Conservation (phyloP, 2,329 filamentous ascomycete genomes). For the Epichloe scottii region DNA sequence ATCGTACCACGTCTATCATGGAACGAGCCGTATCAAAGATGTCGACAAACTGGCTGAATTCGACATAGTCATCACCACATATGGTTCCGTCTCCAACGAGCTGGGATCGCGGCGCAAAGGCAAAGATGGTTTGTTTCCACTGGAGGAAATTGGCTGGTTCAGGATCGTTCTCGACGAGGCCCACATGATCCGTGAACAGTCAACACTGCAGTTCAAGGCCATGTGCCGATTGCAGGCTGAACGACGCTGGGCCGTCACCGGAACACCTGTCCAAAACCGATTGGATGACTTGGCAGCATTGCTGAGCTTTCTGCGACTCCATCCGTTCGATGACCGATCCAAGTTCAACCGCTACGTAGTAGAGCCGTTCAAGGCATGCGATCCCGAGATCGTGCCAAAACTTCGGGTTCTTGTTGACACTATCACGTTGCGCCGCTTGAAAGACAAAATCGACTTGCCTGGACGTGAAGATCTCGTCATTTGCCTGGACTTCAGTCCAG, state of each 20-base stretch:
- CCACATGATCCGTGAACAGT: conserved; percentile 82
- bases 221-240: conserved; percentile 69
- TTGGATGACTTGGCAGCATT: conserved; percentile 81
- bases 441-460: conserved; percentile 80
- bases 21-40: conserved; percentile 60
- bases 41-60: conserved; percentile 54
- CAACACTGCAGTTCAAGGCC: conserved; percentile 70
- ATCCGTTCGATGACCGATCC: conserved; percentile 68
- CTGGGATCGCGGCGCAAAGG: conserved; percentile 49
- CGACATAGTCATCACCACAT: conserved; percentile 86
- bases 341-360: conserved; percentile 73
- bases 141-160: conserved; percentile 80
- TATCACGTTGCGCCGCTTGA: conserved; percentile 83
- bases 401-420: conserved; percentile 83
- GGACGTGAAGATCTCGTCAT: conserved; percentile 60
- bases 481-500: conserved; percentile 59
- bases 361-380: conserved; percentile 73
- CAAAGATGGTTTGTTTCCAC: conserved; percentile 48
- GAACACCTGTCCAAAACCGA: conserved; percentile 88
- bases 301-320: conserved; percentile 71
- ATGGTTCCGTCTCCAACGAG: conserved; percentile 76
- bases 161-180: conserved; percentile 90
- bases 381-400: conserved; percentile 72
- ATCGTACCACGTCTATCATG: conserved; percentile 77
- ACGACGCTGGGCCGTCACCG: conserved; percentile 92